These are phyloP conservation scores for Rhododendron ovatum DNA, from an alignment of 148 eudicot genomes.

Conservation along the genomic window DNA sequence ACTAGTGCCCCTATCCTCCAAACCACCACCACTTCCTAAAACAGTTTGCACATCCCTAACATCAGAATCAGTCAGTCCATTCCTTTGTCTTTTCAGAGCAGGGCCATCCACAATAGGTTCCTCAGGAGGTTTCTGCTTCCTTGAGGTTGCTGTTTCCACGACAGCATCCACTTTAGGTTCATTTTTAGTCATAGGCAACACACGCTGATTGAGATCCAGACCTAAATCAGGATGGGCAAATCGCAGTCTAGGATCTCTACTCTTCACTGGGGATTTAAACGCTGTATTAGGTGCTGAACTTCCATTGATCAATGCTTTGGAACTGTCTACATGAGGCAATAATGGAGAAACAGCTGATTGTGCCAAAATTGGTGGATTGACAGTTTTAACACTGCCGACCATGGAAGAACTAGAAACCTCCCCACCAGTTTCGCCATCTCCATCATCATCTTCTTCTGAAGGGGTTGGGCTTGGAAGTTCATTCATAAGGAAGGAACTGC, in stretches of 20 bases:
- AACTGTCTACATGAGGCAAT: slow-evolving; percentile 19
- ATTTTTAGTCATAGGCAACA: slow-evolving; percentile 21
- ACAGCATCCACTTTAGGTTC: slow-evolving; percentile 37
- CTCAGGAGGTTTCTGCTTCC: slow-evolving; percentile 47
- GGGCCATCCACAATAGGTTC: slow-evolving; percentile 45
- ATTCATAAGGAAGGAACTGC: slow-evolving; percentile 41
- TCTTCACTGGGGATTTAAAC: slow-evolving; percentile 40
- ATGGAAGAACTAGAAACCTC: slow-evolving; percentile 62
- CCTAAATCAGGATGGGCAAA: slow-evolving; percentile 36
- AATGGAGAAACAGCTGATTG: slow-evolving; percentile 32
- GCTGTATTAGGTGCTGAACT: slow-evolving; percentile 27
- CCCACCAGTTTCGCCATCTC: slow-evolving; percentile 51
- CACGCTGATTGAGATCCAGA: slow-evolving; percentile 28
- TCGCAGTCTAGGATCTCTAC: slow-evolving; percentile 89
- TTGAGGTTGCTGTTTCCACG: slow-evolving; percentile 27
- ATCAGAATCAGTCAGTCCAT: slow-evolving; percentile 28
- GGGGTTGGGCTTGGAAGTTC: slow-evolving; percentile 99
- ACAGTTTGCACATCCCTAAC: slow-evolving; percentile 16
- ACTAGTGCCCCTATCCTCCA: slow-evolving; percentile 31
- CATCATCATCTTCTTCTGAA: slow-evolving; percentile 64
- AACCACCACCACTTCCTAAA: slow-evolving; percentile 31
- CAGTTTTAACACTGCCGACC: slow-evolving; percentile 14
- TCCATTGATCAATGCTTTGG: slow-evolving; percentile 28
- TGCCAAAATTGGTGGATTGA: slow-evolving; percentile 20
- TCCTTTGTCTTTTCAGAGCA: slow-evolving; percentile 56